phyloP scores from a whole-genome alignment of 2,329 filamentous ascomycete species.

The Microdochium bolleyi region DNA sequence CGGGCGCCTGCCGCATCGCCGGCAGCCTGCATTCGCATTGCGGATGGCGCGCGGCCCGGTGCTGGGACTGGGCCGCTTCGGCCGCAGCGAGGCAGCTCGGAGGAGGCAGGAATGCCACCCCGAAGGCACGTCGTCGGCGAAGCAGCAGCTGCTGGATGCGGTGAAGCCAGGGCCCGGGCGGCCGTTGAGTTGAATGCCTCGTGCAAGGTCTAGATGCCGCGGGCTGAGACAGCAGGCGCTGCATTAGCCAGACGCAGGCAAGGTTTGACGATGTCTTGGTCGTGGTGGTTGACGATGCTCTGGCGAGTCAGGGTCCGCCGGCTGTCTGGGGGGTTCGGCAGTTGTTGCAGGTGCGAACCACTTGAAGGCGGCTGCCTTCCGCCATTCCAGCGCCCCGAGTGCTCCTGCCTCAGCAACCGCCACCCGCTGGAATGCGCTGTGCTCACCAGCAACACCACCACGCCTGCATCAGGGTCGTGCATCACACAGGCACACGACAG shows the following conservation, averaged over 20 bases:
- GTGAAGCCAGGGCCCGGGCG: too few species aligned
- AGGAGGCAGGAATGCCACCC: not conserved
- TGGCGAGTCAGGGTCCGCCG: too few species aligned
- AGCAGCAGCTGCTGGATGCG: too few species aligned
- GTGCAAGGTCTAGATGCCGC: not conserved
- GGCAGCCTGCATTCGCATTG: not conserved
- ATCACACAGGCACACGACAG: too few species aligned
- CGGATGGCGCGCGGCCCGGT: not conserved
- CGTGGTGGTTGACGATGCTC: too few species aligned
- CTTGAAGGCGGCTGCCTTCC: not conserved
- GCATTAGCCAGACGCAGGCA: not conserved
- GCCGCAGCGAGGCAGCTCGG: too few species aligned
- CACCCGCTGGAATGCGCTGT: not conserved
- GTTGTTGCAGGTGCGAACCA: not conserved
- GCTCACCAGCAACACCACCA: not conserved
- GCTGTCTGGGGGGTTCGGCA: not conserved
- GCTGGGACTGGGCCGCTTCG: too few species aligned
- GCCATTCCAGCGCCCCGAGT: not conserved
- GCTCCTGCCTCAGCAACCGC: not conserved
- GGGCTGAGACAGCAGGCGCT: not conserved
- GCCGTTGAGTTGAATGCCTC: too few species aligned
- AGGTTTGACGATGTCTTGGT: too few species aligned
- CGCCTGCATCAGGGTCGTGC: not conserved
- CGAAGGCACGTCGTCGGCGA: not conserved
- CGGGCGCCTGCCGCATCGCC: not conserved